These are phyloP conservation scores for Nannochloropsis oceanica DNA, from an alignment of 108 stramenopile genomes.

Conservation along the genomic window DNA sequence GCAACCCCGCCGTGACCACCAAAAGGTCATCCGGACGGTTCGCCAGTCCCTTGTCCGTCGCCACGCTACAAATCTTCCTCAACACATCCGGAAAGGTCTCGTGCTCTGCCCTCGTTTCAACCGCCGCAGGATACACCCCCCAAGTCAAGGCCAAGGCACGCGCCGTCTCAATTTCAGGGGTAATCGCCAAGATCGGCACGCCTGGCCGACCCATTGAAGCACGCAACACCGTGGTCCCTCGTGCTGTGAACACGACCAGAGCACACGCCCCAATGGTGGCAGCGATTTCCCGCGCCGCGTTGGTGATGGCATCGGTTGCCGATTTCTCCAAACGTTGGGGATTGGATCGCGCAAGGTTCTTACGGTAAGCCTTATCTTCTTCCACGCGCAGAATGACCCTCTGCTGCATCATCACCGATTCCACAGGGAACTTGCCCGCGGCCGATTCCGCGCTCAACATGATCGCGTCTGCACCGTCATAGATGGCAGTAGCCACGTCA, in stretches of 20 bases:
- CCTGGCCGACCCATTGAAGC: conserved; percentile 66
- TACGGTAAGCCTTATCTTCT: conserved; percentile 53
- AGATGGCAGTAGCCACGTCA: conserved; percentile 89
- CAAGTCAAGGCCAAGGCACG: conserved; percentile 69
- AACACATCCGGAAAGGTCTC: conserved; percentile 61
- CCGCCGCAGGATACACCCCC: conserved; percentile 68
- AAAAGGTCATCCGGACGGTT: conserved; percentile 63
- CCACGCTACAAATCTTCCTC: conserved; percentile 55
- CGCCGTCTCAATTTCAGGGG: conserved; percentile 68
- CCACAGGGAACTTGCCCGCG: conserved; percentile 69
- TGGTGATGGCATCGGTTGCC: conserved; percentile 75
- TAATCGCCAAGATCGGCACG: conserved; percentile 82
- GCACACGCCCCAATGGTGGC: conserved; percentile 60
- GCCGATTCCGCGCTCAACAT: conserved; percentile 87
- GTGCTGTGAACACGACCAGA: conserved; percentile 69
- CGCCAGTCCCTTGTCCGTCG: conserved; percentile 66
- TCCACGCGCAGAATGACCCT: conserved; percentile 82
- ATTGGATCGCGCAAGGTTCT: neutral
- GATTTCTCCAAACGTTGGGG: conserved; percentile 36
- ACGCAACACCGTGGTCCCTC: conserved; percentile 63
- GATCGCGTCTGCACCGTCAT: conserved; percentile 88
- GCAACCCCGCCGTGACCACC: conserved; percentile 81
- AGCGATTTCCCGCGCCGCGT: conserved; percentile 53
- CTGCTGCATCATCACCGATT: conserved; percentile 80
- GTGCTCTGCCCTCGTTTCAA: neutral